phyloP scores from a whole-genome alignment of 1,284 basidiomycete species.

The Ceratobasidium papillatum region DNA sequence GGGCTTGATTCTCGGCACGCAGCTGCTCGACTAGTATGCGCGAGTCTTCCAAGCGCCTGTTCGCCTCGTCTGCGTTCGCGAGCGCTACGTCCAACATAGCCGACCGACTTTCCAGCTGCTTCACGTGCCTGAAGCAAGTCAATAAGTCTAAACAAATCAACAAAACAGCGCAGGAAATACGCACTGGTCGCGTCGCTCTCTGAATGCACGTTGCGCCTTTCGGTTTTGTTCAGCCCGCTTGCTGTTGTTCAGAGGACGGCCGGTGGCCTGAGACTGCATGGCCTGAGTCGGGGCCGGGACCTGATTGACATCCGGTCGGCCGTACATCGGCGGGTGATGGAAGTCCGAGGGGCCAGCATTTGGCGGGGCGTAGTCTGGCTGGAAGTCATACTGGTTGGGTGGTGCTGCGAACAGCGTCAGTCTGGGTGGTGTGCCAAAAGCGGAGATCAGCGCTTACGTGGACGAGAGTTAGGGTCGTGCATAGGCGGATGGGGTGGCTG shows the following conservation, averaged over 20 bases:
- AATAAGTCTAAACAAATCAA: conserved; percentile 28
- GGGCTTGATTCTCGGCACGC: conserved; percentile 77
- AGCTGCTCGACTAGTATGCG: conserved; percentile 81
- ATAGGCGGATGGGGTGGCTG: conserved; percentile 32
- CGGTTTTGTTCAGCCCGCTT: conserved; percentile 88
- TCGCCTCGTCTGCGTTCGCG: conserved; percentile 83
- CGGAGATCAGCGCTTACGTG: conserved; percentile 26
- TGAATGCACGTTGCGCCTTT: conserved; percentile 84
- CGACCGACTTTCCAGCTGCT: conserved; percentile 81
- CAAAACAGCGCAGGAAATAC: conserved; percentile 52
- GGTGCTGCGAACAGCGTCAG: conserved; percentile 15
- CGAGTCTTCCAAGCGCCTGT: conserved; percentile 85
- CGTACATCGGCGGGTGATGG: conserved; percentile 34
- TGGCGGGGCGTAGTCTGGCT: conserved; percentile 4
- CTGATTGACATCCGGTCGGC: conserved; percentile 19
- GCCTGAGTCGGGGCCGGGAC: neutral
- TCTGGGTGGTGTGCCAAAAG: neutral
- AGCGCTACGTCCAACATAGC: conserved; percentile 81
- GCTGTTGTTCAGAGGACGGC: conserved; percentile 66
- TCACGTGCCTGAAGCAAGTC: conserved; percentile 68
- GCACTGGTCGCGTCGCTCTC: conserved; percentile 83
- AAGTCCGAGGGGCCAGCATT: conserved; percentile 25
- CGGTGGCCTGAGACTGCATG: conserved; percentile 17
- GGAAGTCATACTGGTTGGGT: conserved; percentile 26
- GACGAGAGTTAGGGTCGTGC: conserved; percentile 34